Evolutionary conservation across 2,329 filamentous ascomycete genomes (phyloP).

Genomic region (Verticillium dahliae): DNA sequence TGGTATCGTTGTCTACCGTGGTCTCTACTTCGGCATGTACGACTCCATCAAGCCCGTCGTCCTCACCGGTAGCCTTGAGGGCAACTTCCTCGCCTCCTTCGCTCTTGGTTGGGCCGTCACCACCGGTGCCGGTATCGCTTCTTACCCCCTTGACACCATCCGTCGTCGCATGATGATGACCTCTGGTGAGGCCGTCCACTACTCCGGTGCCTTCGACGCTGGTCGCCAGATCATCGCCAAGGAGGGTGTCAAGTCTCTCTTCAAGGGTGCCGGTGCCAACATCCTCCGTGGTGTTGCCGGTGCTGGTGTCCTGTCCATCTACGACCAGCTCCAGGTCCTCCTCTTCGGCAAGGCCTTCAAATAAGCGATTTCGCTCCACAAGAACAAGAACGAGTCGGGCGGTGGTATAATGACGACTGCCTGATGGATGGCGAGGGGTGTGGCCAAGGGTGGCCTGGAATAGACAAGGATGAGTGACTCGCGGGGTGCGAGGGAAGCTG

Average conservation of each 20-base stretch:
- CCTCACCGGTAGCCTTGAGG: constrained; percentile 83
- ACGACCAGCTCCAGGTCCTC: constrained; percentile 98
- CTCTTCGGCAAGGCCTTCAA: constrained; percentile 99
- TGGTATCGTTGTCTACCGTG: constrained; percentile 99
- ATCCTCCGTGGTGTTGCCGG: constrained; percentile 99
- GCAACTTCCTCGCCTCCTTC: constrained; percentile 99
- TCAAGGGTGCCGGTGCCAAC: constrained; percentile 99
- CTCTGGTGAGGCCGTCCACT: constrained; percentile 96
- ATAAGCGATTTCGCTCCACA: constrained; percentile 8
- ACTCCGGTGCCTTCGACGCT: constrained; percentile 93
- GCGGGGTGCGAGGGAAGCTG: constrained; percentile 38
- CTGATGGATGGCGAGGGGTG: background rate
- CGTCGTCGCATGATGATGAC: constrained; percentile 99
- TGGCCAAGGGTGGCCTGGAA: constrained; percentile 1
- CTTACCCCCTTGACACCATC: constrained; percentile 99
- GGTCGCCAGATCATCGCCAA: constrained; percentile 93
- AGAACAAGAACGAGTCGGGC: background rate
- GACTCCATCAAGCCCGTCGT: constrained; percentile 99
- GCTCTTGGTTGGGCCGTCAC: constrained; percentile 97
- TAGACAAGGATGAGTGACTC: constrained; percentile 25
- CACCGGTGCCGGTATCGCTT: constrained; percentile 99
- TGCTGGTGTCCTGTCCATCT: constrained; percentile 99
- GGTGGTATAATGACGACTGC: background rate
- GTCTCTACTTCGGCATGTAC: constrained; percentile 99
- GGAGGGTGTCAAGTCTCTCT: constrained; percentile 97